Conservation (phyloP, 1,139 yeast genomes). For the Pichia sp. region DNA sequence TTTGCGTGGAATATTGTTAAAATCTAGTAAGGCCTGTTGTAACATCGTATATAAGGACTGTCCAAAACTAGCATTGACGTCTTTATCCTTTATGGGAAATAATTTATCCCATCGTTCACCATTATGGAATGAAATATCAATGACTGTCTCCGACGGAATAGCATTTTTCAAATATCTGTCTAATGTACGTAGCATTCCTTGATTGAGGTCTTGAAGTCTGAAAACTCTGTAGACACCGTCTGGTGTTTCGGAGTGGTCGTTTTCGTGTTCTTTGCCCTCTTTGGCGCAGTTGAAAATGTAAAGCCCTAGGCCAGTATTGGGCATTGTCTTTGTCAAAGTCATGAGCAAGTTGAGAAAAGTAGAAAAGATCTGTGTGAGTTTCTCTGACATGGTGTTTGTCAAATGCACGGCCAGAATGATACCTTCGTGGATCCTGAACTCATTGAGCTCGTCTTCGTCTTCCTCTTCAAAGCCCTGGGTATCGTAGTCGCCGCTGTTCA, state of each 20-base stretch:
- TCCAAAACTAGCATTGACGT: constrained; percentile 23
- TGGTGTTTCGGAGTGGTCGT: constrained; percentile 9
- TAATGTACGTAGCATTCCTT: constrained; percentile 38
- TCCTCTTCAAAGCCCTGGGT: too few species aligned
- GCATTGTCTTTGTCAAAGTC: constrained; percentile 56
- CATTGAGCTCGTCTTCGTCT: constrained; percentile 31
- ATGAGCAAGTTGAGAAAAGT: constrained; percentile 56
- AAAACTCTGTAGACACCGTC: constrained; percentile 33
- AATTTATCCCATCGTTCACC: constrained; percentile 18
- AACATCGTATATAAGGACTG: constrained; percentile 32
- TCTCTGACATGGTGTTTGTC: constrained; percentile 47
- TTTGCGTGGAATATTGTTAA: constrained; percentile 31
- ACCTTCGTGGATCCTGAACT: constrained; percentile 60
- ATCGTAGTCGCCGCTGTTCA: too few species aligned
- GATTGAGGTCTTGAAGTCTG: constrained; percentile 39
- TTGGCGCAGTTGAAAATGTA: constrained; percentile 51
- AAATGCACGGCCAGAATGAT: constrained; percentile 61
- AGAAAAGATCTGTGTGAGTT: constrained; percentile 50
- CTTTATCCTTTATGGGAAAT: constrained; percentile 25
- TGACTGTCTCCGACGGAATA: constrained; percentile 4
- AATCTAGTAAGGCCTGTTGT: constrained; percentile 37
- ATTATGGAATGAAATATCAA: constrained; percentile 7
- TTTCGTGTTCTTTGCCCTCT: constrained; percentile 3
- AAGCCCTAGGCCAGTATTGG: constrained; percentile 66
- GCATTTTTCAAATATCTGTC: constrained; percentile 31